Evolutionary conservation across 2,329 filamentous ascomycete species (phyloP), one percentile per base, ranked within the genome.

Genomic region (Ceratocystis alfenasii): DNA sequence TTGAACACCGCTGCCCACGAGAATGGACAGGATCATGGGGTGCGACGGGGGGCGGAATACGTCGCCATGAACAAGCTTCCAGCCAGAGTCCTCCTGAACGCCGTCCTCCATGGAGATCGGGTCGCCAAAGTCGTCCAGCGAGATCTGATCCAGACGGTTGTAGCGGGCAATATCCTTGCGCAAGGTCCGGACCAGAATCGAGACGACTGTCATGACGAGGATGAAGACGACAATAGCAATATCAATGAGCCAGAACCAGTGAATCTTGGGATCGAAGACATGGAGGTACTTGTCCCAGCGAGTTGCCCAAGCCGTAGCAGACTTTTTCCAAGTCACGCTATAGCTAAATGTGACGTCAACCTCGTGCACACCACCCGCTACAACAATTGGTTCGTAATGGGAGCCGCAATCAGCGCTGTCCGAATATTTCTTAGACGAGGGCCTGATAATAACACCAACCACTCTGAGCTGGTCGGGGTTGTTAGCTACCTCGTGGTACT

Each of bases 231-330:
- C 95, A 57, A 97, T 86, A 62, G 94, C 89, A 45, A 92, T 96
- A 76, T 96, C 96, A 77, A 97, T 89, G 62, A 99, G 85, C 68
- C 92, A 96, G 79, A 97, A 96, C 94, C 94, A 99, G 76, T 99
- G 94, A 71, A 99, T 97, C 79, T 94, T 95, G 64, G 94, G 92
- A 75, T 97, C 92, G 73, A 92, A 95, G 36, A 99, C 93, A 73
- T 97, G 93, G 45, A 99, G 82, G 74, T 97, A 97, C 77, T 96
- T 97, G 80, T 99, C 94, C 94, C 94, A 99, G 69, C 94, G 85
- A 12, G 94, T 99, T 33, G 94, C 94, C 87, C 95, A 99, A 0
- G 88, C 89, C 1, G 92, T 97, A 0, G 81, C 73, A 0, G 91
- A 96, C 70, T 86, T 84, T 66, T 82, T 83, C 94, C 94, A 99